phyloP scores from a whole-genome alignment of 1,284 basidiomycete genomes.

The Irpex sp. region DNA sequence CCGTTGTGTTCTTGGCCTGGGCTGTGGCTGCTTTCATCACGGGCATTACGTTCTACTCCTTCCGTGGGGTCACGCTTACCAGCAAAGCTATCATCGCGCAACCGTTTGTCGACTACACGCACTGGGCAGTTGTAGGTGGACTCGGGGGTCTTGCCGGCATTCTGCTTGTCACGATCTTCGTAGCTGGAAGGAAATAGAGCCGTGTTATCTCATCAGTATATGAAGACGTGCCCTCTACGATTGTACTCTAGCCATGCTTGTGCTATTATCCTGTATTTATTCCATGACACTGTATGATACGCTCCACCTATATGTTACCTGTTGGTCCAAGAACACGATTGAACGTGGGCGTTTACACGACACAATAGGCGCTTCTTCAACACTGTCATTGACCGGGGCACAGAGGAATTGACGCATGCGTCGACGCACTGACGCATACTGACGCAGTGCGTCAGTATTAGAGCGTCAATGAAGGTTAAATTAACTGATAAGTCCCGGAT shows the following conservation, averaged over 20 bases:
- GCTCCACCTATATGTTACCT: not conserved
- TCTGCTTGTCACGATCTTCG: slow-evolving; percentile 48
- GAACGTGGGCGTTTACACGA: not conserved
- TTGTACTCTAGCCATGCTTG: not conserved
- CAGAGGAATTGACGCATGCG: too few relatives aligned
- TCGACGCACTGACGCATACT: too few relatives aligned
- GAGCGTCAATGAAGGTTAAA: too few relatives aligned
- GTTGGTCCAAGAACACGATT: too few relatives aligned
- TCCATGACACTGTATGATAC: not conserved
- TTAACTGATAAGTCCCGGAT: too few relatives aligned
- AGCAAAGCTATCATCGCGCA: slow-evolving; percentile 32
- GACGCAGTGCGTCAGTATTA: too few relatives aligned
- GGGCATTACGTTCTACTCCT: slow-evolving; percentile 62
- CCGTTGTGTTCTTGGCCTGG: slow-evolving; percentile 68
- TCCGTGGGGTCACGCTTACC: slow-evolving; percentile 44
- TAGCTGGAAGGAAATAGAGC: slow-evolving; percentile 34
- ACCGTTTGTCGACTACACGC: slow-evolving; percentile 55
- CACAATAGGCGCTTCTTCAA: not conserved
- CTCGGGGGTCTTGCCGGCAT: slow-evolving; percentile 61
- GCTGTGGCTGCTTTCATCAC: slow-evolving; percentile 62
- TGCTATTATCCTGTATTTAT: not conserved
- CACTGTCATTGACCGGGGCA: not conserved
- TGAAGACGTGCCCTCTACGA: too few relatives aligned
- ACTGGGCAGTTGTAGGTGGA: slow-evolving; percentile 59
- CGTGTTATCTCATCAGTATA: not conserved